These are phyloP conservation scores for Naganishia cerealis DNA, from an alignment of 1,284 basidiomycete species.

Conservation along the genomic window DNA sequence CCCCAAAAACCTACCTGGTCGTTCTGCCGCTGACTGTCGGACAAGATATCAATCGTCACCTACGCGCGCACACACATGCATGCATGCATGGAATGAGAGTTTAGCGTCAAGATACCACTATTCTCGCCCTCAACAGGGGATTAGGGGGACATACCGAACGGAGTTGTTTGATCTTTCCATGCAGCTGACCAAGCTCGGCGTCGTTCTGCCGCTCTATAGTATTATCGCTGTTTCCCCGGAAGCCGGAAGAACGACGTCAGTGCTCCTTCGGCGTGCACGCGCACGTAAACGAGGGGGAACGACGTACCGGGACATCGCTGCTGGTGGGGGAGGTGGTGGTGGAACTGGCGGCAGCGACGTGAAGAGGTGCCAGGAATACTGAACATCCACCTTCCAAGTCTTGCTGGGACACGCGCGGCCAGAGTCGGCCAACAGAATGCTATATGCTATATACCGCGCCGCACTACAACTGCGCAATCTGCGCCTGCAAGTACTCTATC, in stretches of 20 bases:
- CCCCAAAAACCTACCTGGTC: slow-evolving; percentile 22
- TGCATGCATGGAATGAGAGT: not conserved
- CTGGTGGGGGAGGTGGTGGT: not conserved
- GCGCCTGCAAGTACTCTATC: slow-evolving; percentile 63
- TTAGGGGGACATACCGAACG: slow-evolving; percentile 43
- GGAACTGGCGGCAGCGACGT: not conserved
- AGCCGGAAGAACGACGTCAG: not conserved
- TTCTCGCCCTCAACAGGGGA: not conserved
- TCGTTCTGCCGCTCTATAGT: slow-evolving; percentile 56
- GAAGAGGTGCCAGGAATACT: not conserved
- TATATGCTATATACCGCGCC: not conserved
- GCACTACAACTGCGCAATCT: slow-evolving; percentile 37
- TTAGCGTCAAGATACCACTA: not conserved
- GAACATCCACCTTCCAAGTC: not conserved
- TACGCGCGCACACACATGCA: not conserved
- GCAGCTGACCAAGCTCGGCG: slow-evolving; percentile 50
- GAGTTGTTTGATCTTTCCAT: slow-evolving; percentile 53
- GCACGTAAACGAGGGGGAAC: slow-evolving; percentile 17
- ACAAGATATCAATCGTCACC: slow-evolving; percentile 29
- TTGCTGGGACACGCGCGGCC: not conserved
- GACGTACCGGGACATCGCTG: slow-evolving; percentile 17
- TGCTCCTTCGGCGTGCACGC: no score
- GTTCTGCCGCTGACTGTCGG: slow-evolving; percentile 31
- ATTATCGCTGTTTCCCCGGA: slow-evolving; percentile 39
- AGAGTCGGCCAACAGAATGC: not conserved